These are phyloP conservation scores for Podospora didyma DNA, from an alignment of 495 filamentous ascomycete genomes.

Conservation along the genomic window DNA sequence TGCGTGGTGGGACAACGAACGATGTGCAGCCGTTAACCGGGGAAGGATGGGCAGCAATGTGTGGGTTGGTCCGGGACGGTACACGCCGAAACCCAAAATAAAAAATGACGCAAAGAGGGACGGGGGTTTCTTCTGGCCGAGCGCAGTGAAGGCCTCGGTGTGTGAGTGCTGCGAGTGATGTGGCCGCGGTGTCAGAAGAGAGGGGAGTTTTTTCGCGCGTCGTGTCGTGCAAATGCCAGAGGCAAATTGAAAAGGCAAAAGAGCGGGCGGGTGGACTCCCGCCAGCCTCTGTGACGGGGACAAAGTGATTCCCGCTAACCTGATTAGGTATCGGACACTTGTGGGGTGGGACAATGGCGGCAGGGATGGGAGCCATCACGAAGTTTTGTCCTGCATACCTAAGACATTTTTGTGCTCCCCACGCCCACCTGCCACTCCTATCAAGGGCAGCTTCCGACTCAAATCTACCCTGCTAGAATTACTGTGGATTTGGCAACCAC, in stretches of 20 bases:
- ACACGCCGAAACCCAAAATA: neutral
- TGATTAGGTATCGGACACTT: neutral
- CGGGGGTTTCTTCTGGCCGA: neutral
- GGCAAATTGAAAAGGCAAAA: slow-evolving; percentile 15
- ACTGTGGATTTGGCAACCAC: no score
- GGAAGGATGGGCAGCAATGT: neutral
- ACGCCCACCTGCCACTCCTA: no score
- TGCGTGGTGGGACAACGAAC: slow-evolving; percentile 1
- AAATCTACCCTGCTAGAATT: no score
- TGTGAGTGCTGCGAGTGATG: neutral
- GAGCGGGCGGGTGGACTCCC: slow-evolving; percentile 6
- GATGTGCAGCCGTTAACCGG: slow-evolving; percentile 7
- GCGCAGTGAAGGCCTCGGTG: neutral
- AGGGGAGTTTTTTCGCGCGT: slow-evolving; percentile 1
- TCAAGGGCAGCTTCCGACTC: no score
- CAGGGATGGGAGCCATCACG: neutral
- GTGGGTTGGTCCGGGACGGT: neutral
- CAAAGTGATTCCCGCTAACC: neutral
- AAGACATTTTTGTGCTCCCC: no score
- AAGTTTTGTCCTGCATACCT: neutral
- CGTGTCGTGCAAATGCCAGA: slow-evolving; percentile 24
- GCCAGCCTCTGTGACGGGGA: neutral
- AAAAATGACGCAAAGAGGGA: neutral
- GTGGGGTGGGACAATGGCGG: neutral
- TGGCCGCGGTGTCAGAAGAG: slow-evolving; percentile 11